Evolutionary conservation across 2,329 filamentous ascomycete species (phyloP).

Genomic region (Westerdykella aurantiaca): DNA sequence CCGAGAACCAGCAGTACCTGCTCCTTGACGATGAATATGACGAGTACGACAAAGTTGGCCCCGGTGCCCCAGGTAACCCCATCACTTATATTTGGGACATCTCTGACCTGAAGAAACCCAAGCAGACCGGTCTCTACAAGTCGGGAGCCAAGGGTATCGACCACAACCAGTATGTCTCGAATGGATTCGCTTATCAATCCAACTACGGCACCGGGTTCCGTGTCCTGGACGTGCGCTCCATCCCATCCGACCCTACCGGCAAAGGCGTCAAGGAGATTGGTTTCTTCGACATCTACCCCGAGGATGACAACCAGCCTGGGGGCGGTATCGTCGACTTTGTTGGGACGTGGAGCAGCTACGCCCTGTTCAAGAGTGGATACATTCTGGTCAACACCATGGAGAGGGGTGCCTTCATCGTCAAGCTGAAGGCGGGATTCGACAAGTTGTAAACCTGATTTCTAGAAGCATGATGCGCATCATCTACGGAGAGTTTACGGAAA

Average conservation of each 20-base stretch:
- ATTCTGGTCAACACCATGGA: conserved; percentile 40
- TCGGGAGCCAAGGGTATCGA: conserved; percentile 38
- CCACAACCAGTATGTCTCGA: conserved; percentile 45
- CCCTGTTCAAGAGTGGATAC: conserved; percentile 36
- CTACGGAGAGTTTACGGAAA: too few species aligned
- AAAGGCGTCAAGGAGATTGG: conserved; percentile 39
- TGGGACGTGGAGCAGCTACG: conserved; percentile 42
- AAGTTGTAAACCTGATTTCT: background rate
- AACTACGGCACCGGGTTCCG: conserved; percentile 42
- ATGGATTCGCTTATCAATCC: conserved; percentile 40
- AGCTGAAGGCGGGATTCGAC: conserved; percentile 23
- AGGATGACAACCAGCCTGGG: conserved; percentile 36
- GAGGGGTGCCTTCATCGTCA: conserved; percentile 35
- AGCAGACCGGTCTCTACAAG: conserved; percentile 42
- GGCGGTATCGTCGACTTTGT: conserved; percentile 41
- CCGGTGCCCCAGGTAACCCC: conserved; percentile 29
- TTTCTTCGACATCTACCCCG: conserved; percentile 42
- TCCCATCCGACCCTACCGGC: conserved; percentile 38
- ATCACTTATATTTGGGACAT: conserved; percentile 40
- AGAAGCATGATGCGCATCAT: too few species aligned
- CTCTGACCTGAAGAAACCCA: conserved; percentile 26
- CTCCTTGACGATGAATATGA: conserved; percentile 39
- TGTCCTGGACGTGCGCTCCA: conserved; percentile 39
- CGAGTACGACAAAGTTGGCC: conserved; percentile 34
- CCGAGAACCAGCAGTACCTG: conserved; percentile 30